A percentile compares a stretch with the other conserved stretches of the same genome.
These are phyloP conservation scores for Lagenidium giganteum DNA, from an alignment of 352 stramenopile genomes.

Conservation along the genomic window DNA sequence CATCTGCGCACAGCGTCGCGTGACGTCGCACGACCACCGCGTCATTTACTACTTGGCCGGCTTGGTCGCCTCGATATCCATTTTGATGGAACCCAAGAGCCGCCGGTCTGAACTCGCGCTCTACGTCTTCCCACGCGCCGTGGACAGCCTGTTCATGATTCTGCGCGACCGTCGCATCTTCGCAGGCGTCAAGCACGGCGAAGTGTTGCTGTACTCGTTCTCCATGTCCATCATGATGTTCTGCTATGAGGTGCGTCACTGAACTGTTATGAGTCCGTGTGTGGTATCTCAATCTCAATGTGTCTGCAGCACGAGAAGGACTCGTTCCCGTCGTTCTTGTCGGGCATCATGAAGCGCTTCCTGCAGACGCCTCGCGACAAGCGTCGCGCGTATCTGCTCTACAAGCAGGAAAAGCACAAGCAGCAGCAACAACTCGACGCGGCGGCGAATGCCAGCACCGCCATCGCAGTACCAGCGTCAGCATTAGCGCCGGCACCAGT, in stretches of 20 bases:
- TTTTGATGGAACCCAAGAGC: slow-evolving; percentile 76
- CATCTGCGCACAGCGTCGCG: slow-evolving; percentile 49
- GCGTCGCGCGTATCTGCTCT: too few relatives aligned
- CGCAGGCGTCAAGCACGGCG: slow-evolving; percentile 57
- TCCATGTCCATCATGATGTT: slow-evolving; percentile 85
- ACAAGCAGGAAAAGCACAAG: slow-evolving; percentile 34
- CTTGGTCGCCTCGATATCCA: slow-evolving; percentile 53
- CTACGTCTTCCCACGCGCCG: slow-evolving; percentile 69
- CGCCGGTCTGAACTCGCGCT: slow-evolving; percentile 75
- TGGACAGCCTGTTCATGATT: slow-evolving; percentile 77
- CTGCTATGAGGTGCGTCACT: slow-evolving; percentile 61
- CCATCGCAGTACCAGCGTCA: too few relatives aligned
- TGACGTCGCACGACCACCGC: slow-evolving; percentile 62
- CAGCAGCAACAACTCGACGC: slow-evolving; percentile 9
- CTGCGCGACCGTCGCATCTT: slow-evolving; percentile 66
- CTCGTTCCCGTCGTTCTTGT: slow-evolving; percentile 57
- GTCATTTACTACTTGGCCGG: slow-evolving; percentile 74
- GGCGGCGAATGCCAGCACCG: too few relatives aligned
- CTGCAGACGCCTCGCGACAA: slow-evolving; percentile 68
- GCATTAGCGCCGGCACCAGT: too few relatives aligned
- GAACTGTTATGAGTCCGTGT: neutral
- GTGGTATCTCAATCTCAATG: slow-evolving; percentile 1
- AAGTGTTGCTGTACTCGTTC: slow-evolving; percentile 67
- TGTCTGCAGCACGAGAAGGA: slow-evolving; percentile 51
- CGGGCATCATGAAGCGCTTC: slow-evolving; percentile 72